Conservation (phyloP, 2,329 filamentous ascomycete species). For the Saccharata proteae region DNA sequence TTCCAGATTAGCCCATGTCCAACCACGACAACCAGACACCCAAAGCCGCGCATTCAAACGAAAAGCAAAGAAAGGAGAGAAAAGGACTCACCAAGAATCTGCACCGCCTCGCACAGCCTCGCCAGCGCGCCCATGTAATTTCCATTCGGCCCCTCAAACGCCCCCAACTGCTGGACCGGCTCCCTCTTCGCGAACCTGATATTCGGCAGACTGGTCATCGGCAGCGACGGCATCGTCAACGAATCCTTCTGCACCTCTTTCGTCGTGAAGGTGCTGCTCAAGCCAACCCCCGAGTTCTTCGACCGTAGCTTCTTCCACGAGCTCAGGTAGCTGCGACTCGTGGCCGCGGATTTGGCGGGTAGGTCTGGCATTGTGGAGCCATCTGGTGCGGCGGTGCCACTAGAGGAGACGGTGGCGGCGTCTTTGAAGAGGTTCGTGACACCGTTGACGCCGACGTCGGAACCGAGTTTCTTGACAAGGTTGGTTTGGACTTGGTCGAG, state of each 20-base stretch:
- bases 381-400: constrained; percentile 17
- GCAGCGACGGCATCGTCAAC: constrained; percentile 39
- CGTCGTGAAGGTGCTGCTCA: constrained; percentile 37
- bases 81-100: constrained; percentile 65
- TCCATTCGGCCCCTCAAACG: constrained; percentile 73
- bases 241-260: constrained; percentile 42
- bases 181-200: constrained; percentile 62
- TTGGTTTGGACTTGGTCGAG: constrained; percentile 73
- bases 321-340: constrained; percentile 60
- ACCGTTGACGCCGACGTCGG: constrained; percentile 75
- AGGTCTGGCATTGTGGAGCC: constrained; percentile 7
- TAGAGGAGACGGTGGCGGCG: constrained; percentile 34
- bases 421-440: constrained; percentile 65
- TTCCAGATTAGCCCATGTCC: constrained; percentile 6
- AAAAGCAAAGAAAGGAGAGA: neutral
- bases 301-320: constrained; percentile 84
- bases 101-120: constrained; percentile 81
- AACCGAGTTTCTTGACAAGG: constrained; percentile 76
- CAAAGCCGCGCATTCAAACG: constrained; percentile 3
- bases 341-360: constrained; percentile 4
- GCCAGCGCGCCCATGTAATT: constrained; percentile 87
- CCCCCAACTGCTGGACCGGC: constrained; percentile 49
- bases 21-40: neutral
- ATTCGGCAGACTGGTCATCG: constrained; percentile 63
- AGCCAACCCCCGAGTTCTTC: constrained; percentile 62